Evolutionary conservation across 257 asterid genomes (phyloP), one percentile per base, ranked within the genome.

Genomic region (Solanum tarijense): DNA sequence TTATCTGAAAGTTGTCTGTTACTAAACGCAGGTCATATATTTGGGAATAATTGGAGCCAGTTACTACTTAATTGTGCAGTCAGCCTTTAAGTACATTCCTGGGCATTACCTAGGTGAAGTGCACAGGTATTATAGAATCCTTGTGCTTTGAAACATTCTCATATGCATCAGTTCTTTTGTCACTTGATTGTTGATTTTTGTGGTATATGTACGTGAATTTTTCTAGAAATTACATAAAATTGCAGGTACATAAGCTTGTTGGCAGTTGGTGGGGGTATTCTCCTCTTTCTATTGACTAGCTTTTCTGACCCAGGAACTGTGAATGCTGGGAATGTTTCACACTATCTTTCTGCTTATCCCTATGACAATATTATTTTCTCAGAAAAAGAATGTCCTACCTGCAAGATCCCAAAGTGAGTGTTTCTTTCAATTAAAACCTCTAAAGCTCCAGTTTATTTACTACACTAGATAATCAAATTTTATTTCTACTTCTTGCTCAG

Each of bases 291-390:
- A 75, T 90, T 96, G 92, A 93, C 99, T 91, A 97, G 99, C 93
- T 97, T 97, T 93, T 97, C 99, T 89, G 98, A 97, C 91, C 98
- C 99, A 85, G 99, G 99, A 92, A 94, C 94, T 89, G 98, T 97
- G 88, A 94, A 92, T 73, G 91, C 91, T 82, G 91, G 88, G 82
- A 97, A 97, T 92, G 97, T 96, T 72, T 89, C 96, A 86, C 94
- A 93, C 31, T 97, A 96, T 93, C 87, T 96, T 83, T 93, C 96
- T 89, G 93, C 94, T 88, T 97, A 95, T 93, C 99, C 99, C 14
- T 95, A 94, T 86, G 99, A 97, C 91, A 93, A 95, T 89, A 90
- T 94, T 29, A 94, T 97, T 86, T 97, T 93, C 92, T 89, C 98
- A 25, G 95, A 93, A 91, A 97, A 95, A 91, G 94, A 96, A 89